Evolutionary conservation across 805 yeast species (phyloP).

Genomic region (Saitoella complicata): DNA sequence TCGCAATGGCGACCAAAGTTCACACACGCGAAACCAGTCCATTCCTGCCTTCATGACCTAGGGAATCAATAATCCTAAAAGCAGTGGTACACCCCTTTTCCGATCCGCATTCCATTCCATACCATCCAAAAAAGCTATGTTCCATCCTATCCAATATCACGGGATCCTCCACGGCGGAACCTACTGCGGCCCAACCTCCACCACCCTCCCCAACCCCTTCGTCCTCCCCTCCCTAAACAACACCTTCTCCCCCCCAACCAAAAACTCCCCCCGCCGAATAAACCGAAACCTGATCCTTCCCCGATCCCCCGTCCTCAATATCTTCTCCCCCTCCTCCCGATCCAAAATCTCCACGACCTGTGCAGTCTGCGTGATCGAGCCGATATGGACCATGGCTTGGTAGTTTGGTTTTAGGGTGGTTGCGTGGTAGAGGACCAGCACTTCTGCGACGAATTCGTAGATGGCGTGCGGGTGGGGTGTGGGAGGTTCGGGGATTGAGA

Average conservation of each 20-base stretch:
- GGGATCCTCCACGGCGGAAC: no score
- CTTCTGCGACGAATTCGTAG: slow-evolving; percentile 13
- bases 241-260: slow-evolving; percentile 11
- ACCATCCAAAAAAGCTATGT: no score
- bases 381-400: slow-evolving; percentile 14
- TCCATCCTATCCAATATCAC: no score
- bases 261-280: slow-evolving; percentile 10
- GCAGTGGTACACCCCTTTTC: no score
- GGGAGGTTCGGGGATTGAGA: slow-evolving; percentile 1
- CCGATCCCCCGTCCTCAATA: slow-evolving; percentile 13
- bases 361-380: slow-evolving; percentile 13
- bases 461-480: slow-evolving; percentile 7
- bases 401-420: slow-evolving; percentile 12
- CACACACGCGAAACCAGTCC: no score
- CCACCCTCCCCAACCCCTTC: slow-evolving; percentile 8
- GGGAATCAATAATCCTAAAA: no score
- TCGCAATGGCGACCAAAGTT: no score
- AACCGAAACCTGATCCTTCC: slow-evolving; percentile 11
- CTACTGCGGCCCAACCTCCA: no score
- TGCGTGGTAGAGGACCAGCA: slow-evolving; percentile 12
- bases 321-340: slow-evolving; percentile 3
- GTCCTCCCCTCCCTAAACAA: slow-evolving; percentile 13
- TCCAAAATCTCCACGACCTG: slow-evolving; percentile 9
- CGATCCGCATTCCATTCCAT: no score
- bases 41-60: no score